Evolutionary conservation across 179 eudicot genomes (phyloP), one percentile per base, ranked within the genome.

Genomic region (Actinidia arguta): DNA sequence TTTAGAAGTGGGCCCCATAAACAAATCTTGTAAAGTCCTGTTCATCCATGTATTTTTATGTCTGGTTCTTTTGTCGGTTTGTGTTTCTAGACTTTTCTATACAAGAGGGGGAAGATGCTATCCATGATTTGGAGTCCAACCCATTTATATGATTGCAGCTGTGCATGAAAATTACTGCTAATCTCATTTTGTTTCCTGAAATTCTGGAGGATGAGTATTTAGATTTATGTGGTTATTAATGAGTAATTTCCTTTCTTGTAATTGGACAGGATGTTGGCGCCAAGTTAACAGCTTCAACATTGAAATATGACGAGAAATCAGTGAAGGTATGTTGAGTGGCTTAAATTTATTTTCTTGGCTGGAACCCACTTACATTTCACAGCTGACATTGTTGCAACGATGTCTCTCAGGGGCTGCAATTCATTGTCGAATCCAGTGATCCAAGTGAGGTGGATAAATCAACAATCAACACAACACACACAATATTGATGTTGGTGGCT

Each of bases 351-450:
- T 77, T 72, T 76, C 31, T 39, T 44, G 46, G 9, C 73, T 73
- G 55, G 72, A n/a, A 50, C 59, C 68, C 20, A 51, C 6, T 10
- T 47, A 36, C 55, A 24, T 77, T 27, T 83, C 67, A 44, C 54
- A 9, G 55, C 67, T 93, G 76, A 91, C 75, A 31, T 54, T 24
- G 50, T 86, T n/a, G 69, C 46, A 25, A 66, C 46, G 1, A 73
- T 83, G n/a, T 78, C 10, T 82, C 86, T 76, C 88, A 95, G 97
- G 98, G 99, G 25, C 92, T 95, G 85, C 94, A 91, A 76, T 93
- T 90, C 85, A 83, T 95, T 73, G 88, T 85, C 8, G 97, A 89
- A 47, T 67, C 88, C 59, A 84, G 91, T 20, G 82, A 82, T 68
- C 31, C 85, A 74, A 88, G 74, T 78, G 77, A 73, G 8, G 46